Conservation (phyloP, 495 filamentous ascomycete genomes). For the Extremus antarcticus region DNA sequence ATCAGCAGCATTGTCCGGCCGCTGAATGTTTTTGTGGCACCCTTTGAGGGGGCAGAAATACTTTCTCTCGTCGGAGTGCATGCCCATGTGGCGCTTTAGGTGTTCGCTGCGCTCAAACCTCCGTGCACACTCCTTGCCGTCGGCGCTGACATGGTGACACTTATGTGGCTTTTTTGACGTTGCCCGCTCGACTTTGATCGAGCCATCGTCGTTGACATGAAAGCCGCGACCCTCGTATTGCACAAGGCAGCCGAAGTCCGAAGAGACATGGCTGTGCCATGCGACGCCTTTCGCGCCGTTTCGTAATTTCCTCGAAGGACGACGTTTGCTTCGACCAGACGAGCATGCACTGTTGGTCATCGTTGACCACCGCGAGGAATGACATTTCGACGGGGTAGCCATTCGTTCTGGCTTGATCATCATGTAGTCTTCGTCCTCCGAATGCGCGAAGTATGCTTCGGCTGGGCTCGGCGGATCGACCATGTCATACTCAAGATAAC, state of each 20-base stretch:
- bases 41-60: conserved; percentile 6
- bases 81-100: conserved; percentile 11
- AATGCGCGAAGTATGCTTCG: conserved; percentile 3
- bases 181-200: background rate
- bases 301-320: background rate
- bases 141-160: background rate
- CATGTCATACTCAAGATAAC: background rate
- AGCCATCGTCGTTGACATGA: background rate
- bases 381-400: background rate
- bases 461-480: background rate
- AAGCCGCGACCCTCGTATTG: background rate
- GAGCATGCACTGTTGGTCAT: background rate
- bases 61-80: conserved; percentile 2
- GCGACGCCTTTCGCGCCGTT: background rate
- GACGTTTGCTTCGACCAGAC: background rate
- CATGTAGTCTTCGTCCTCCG: background rate
- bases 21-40: conserved; percentile 9
- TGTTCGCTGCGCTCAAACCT: conserved; percentile 17
- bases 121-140: background rate
- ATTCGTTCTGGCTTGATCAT: background rate
- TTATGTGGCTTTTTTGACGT: background rate
- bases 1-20: conserved; percentile 18
- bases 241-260: background rate
- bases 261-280: background rate
- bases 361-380: background rate